Conservation (phyloP, 345 rosid genomes). For the Euphorbia pulcherrima region DNA sequence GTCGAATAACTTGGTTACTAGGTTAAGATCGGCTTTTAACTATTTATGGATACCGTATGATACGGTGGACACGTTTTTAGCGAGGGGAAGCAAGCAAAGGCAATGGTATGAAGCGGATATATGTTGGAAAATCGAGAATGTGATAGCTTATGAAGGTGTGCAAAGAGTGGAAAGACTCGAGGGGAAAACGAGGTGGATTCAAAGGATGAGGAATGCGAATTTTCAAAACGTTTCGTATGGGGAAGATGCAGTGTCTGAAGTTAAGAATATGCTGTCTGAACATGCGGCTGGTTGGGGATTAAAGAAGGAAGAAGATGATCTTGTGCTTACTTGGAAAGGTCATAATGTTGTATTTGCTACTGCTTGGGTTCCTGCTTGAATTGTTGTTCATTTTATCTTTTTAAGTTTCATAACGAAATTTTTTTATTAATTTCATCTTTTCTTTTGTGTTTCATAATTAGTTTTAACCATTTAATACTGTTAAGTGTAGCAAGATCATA, state of each 20-base stretch:
- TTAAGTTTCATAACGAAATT: too few relatives aligned
- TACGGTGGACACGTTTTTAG: constrained; percentile 64
- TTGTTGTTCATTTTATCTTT: constrained; percentile 16
- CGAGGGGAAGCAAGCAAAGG: constrained; percentile 66
- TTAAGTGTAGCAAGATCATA: too few relatives aligned
- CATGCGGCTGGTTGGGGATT: constrained; percentile 94
- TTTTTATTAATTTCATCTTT: not conserved
- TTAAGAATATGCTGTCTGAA: constrained; percentile 74
- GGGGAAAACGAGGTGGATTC: constrained; percentile 62
- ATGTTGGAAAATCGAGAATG: constrained; percentile 85
- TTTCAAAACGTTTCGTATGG: constrained; percentile 50
- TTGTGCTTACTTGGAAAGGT: constrained; percentile 93
- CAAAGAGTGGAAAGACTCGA: constrained; percentile 79
- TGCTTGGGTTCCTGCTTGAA: constrained; percentile 65
- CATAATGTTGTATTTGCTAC: constrained; percentile 89
- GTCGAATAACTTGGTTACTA: constrained; percentile 47
- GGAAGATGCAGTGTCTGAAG: constrained; percentile 55
- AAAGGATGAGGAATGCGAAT: constrained; percentile 59
- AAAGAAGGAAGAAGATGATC: constrained; percentile 75
- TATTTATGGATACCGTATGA: constrained; percentile 95
- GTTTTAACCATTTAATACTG: too few relatives aligned
- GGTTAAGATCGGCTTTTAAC: constrained; percentile 64
- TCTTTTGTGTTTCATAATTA: not conserved
- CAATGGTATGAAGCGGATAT: constrained; percentile 75
- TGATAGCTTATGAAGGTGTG: constrained; percentile 64